Base-by-base conservation (phyloP, 1,284 basidiomycete genomes). In the Rhizoctonia solani region DNA sequence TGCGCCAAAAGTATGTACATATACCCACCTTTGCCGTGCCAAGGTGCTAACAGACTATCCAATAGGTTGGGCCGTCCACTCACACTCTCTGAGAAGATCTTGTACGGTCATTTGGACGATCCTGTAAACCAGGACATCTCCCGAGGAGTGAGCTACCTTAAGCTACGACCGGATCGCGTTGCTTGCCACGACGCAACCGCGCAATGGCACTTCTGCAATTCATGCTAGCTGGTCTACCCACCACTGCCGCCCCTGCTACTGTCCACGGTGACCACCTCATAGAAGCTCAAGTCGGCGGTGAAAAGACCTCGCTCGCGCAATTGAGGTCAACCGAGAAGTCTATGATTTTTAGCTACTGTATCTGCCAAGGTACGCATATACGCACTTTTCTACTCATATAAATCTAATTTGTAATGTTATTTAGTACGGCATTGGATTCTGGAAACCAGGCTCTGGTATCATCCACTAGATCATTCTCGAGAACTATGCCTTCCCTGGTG, bases 191-290 rank as follows among this genome's bases (percentile, higher is more conserved):
- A 99, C 86, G 95, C 95, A 72, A 97, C 95, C 65, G 95, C 95
- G 66, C 79, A 98, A 99, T 99, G 97, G 97, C 97, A 42, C 87
- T 99, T 70, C 87, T 99, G 73, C 96, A 99, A 83, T 99, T 99
- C 87, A 99, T 99, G 97, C 98, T 96, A 55, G 95, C 97, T 27
- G 96, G 96, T 73, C 95, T 99, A 83, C 93, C 95, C 78, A 95
- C 94, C 65, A 93, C 93, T 54, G 95, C 96, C 68, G 95, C 98
- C 72, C 96, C 97, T 52, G 95, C 96, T 72, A 98, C 96, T 70
- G 93, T 98, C 67, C 94, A 98, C 84, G 99, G 97, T 78, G 96
- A 99, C 82, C 96, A 99, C 82, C 86, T 99, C 78, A 98, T 99
- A 76, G 94, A 98, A 82, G 96, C 97, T 53, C 95, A 98, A 78